Evolutionary conservation across 2,329 filamentous ascomycete species (phyloP).

Genomic region (Myriosclerotinia duriaeana): DNA sequence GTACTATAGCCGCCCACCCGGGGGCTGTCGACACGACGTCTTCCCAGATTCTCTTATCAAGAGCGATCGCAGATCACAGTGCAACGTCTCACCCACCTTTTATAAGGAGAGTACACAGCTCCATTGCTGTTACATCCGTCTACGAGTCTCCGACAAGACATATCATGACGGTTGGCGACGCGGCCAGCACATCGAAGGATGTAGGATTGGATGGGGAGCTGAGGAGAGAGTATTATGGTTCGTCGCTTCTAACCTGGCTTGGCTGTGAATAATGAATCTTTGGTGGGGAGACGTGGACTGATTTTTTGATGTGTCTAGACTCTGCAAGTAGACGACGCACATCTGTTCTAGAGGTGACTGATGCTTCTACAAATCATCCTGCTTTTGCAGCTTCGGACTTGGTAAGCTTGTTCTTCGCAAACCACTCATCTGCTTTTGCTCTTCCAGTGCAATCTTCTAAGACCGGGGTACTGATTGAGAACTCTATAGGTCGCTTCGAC

Average conservation of each 20-base stretch:
- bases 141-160: slow-evolving; percentile 36
- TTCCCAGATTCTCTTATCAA: slow-evolving; percentile 49
- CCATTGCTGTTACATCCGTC: slow-evolving; percentile 33
- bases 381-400: neutral
- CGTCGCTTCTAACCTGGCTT: neutral
- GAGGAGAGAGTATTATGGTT: neutral
- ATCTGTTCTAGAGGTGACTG: neutral
- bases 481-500: slow-evolving; percentile 1
- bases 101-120: neutral
- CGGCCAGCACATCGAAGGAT: slow-evolving; percentile 22
- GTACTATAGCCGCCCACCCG: slow-evolving; percentile 28
- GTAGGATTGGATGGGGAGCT: slow-evolving; percentile 14
- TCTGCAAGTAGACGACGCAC: too few relatives aligned
- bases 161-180: slow-evolving; percentile 37
- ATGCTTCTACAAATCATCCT: neutral
- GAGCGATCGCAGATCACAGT: slow-evolving; percentile 44
- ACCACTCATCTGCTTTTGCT: neutral
- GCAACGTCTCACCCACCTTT: slow-evolving; percentile 22
- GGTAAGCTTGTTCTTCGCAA: neutral
- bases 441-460: neutral
- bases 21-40: slow-evolving; percentile 44
- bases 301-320: neutral
- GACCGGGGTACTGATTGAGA: neutral
- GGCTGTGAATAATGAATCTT: neutral
- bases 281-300: neutral